Conservation (phyloP, 2,329 filamentous ascomycete genomes). For the Aulographum hederae region DNA sequence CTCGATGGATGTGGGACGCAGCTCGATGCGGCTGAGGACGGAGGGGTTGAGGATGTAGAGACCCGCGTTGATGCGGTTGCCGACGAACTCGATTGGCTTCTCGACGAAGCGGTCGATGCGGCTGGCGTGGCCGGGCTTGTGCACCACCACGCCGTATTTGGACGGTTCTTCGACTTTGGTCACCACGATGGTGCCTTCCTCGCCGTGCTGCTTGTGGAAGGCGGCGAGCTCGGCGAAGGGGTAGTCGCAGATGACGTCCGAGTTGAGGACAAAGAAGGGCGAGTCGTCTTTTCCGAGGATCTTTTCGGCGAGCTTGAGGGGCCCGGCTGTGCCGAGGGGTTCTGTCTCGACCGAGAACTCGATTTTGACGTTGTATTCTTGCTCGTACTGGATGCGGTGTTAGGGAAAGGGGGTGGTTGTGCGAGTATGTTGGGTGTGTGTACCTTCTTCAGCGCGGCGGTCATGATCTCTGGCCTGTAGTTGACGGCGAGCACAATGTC, state of each 20-base stretch:
- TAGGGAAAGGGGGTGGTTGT: neutral
- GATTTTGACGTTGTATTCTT: constrained; percentile 84
- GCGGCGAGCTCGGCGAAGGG: constrained; percentile 77
- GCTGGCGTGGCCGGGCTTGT: constrained; percentile 80
- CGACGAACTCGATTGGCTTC: constrained; percentile 97
- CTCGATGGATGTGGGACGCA: constrained; percentile 92
- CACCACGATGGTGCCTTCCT: constrained; percentile 94
- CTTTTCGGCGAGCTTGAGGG: constrained; percentile 84
- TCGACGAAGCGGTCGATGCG: constrained; percentile 98
- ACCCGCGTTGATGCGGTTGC: constrained; percentile 96
- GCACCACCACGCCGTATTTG: constrained; percentile 96
- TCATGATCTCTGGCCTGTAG: constrained; percentile 97
- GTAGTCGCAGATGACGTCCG: constrained; percentile 95
- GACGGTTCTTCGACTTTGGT: constrained; percentile 98
- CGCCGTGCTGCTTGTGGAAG: constrained; percentile 84
- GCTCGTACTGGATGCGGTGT: constrained; percentile 45
- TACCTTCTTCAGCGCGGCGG: constrained; percentile 77
- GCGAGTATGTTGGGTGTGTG: too few relatives aligned
- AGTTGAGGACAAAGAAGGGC: constrained; percentile 97
- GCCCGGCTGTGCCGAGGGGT: constrained; percentile 85
- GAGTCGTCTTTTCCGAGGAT: constrained; percentile 83
- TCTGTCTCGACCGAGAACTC: constrained; percentile 95
- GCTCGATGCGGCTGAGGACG: constrained; percentile 78
- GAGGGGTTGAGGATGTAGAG: constrained; percentile 96
- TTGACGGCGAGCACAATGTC: constrained; percentile 98